Evolutionary conservation across 2,329 filamentous ascomycete genomes (phyloP), one percentile per base, ranked within the genome.

Genomic region (Parascedosporium putredinis): DNA sequence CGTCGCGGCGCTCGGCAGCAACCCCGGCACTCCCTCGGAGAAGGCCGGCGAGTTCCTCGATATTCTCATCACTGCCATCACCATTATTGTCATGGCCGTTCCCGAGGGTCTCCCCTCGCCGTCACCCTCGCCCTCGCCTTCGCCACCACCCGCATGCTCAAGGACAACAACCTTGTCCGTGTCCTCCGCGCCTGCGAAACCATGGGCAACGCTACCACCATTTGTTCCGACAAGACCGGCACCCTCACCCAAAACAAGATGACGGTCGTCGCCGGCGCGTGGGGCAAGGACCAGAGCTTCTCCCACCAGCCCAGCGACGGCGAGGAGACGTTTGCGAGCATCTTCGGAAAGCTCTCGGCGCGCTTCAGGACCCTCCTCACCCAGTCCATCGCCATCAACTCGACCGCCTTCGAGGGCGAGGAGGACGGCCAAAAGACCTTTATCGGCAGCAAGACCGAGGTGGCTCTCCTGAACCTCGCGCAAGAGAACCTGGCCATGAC

Each of bases 171-270:
- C 55, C 64, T 85, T 36, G 82, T 85, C 12, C 78, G 81, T 52
- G 71, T 83, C 40, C 71, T 86, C 14, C 75, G 80, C 50, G 82
- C 81, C 53, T 85, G 82, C 61, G 82, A 86, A 61, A 84, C 81
- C 5, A 85, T 86, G 82, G 82, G 82, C 3, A 85, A 85, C 56
- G 79, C 79, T 2, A 83, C 79, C 1, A 85, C 84, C 0, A 82
- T 90, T 45, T 91, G 86, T 66, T 89, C 85, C 2, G 20, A 49
- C 22, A 49, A 49, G 46, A 49, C 46, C 8, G 46, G 46, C n/a
- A 49, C 46, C 14, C 42, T 50, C 20, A 67, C 64, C 0, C 81
- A 84, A 51, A 85, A 85, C 59, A 81, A 82, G 61, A 86, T 85
- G 81, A 84, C 80, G 0, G 83, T 88, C 3, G 83, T 88, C 38